phyloP scores from a whole-genome alignment of 176 grass and related monocot species.

The Musa beccarii region DNA sequence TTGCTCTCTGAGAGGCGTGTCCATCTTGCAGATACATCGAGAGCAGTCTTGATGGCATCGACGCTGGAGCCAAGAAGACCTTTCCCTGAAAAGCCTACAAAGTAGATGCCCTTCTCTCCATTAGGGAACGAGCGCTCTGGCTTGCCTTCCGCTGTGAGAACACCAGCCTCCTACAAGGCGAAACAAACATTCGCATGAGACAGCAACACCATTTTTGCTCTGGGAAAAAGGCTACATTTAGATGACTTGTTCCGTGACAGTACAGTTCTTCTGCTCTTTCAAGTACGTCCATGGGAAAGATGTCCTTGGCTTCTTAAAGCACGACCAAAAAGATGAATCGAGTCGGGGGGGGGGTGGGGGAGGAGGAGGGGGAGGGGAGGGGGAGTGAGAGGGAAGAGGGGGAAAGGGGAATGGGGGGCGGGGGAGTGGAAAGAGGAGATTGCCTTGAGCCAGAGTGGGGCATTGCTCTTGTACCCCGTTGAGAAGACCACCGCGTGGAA shows the following conservation, averaged over 20 bases:
- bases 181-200: no score
- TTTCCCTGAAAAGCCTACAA: slow-evolving; percentile 69
- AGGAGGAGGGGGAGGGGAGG: neutral
- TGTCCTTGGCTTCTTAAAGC: no score
- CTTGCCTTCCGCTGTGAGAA: slow-evolving; percentile 63
- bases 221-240: no score
- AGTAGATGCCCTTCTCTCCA: slow-evolving; percentile 68
- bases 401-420: no score
- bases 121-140: slow-evolving; percentile 31
- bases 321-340: no score
- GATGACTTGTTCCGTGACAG: no score
- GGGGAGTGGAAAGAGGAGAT: neutral
- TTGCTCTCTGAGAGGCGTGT: slow-evolving; percentile 3
- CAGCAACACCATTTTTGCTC: no score
- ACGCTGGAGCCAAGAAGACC: slow-evolving; percentile 67
- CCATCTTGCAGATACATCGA: slow-evolving; percentile 72
- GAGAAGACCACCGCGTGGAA: slow-evolving; percentile 84
- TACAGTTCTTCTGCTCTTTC: no score
- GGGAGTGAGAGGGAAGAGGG: no score
- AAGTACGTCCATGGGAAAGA: no score
- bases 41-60: slow-evolving; percentile 53
- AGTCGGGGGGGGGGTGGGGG: no score
- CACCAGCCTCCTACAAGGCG: slow-evolving; percentile 31
- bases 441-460: slow-evolving; percentile 85
- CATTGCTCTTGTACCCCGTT: slow-evolving; percentile 90